phyloP scores from a whole-genome alignment of 345 rosid species.

The Lepidium africanum region DNA sequence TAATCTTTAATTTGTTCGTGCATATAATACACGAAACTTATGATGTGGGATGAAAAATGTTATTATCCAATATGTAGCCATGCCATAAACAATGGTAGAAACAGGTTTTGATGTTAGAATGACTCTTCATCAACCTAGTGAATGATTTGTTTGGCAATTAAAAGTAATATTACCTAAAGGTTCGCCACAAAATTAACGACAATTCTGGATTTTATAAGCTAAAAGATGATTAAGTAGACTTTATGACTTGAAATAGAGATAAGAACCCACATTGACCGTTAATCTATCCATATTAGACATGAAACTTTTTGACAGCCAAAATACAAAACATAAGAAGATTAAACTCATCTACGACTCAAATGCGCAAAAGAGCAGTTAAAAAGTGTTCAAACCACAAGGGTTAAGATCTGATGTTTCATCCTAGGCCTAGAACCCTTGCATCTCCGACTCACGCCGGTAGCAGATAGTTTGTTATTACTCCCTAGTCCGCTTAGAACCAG shows the following conservation, averaged over 20 bases:
- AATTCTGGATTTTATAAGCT: neutral
- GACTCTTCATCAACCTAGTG: neutral
- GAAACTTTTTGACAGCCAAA: neutral
- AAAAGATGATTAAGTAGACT: neutral
- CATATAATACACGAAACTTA: no score
- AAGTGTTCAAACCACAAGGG: neutral
- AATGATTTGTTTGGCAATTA: neutral
- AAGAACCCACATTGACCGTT: neutral
- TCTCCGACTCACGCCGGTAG: constrained; percentile 30
- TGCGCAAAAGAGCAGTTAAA: neutral
- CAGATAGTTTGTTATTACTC: constrained; percentile 31
- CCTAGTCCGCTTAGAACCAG: constrained; percentile 52
- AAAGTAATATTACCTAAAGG: neutral
- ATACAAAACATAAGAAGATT: neutral
- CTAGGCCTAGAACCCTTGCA: constrained; percentile 70
- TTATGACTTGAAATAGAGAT: neutral
- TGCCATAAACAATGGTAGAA: no score
- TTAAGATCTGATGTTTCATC: constrained; percentile 32
- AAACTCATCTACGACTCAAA: constrained; percentile 4
- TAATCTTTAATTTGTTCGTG: no score
- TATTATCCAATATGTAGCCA: no score
- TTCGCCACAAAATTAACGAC: neutral
- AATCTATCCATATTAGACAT: neutral
- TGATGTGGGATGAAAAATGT: no score
- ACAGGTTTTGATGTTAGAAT: no score